Evolutionary conservation across 257 asterid genomes (phyloP).

Genomic region (Thymus mandschuricus): DNA sequence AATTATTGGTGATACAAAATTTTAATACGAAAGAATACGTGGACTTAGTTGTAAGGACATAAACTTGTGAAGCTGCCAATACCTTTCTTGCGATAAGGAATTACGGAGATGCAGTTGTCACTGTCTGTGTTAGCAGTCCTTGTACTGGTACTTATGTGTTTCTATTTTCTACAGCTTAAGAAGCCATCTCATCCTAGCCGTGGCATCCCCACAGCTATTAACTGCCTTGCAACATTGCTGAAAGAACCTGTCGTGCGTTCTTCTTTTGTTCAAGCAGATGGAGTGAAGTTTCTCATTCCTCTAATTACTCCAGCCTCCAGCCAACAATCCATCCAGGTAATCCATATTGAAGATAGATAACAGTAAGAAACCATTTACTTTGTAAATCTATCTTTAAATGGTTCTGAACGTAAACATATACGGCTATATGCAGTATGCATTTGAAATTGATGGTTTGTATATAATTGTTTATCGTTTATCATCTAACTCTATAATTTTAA

Average conservation of each 20-base stretch:
- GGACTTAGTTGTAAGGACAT: constrained; percentile 4
- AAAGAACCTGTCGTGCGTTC: constrained; percentile 82
- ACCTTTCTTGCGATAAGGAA: constrained; percentile 9
- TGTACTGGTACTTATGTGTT: constrained; percentile 25
- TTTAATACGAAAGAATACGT: not conserved
- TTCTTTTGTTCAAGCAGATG: constrained; percentile 87
- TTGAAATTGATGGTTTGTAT: constrained; percentile 5
- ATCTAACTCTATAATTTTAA: constrained; percentile 14
- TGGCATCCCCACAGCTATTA: constrained; percentile 77
- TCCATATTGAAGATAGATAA: constrained; percentile 9
- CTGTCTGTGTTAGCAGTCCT: constrained; percentile 14
- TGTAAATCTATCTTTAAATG: constrained; percentile 19
- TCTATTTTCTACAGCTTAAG: constrained; percentile 60
- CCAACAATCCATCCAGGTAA: constrained; percentile 94
- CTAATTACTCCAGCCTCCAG: constrained; percentile 88
- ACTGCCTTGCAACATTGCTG: constrained; percentile 77
- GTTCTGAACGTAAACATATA: constrained; percentile 26
- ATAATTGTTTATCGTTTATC: constrained; percentile 14
- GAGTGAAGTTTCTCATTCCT: constrained; percentile 85
- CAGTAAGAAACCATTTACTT: not conserved
- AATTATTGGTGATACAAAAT: not conserved
- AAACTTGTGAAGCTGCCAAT: constrained; percentile 7
- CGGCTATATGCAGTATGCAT: constrained; percentile 1
- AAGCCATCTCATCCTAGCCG: constrained; percentile 83
- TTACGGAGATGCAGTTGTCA: not conserved